Evolutionary conservation across 805 yeast species (phyloP).

Genomic region (Danielia reshetovae): DNA sequence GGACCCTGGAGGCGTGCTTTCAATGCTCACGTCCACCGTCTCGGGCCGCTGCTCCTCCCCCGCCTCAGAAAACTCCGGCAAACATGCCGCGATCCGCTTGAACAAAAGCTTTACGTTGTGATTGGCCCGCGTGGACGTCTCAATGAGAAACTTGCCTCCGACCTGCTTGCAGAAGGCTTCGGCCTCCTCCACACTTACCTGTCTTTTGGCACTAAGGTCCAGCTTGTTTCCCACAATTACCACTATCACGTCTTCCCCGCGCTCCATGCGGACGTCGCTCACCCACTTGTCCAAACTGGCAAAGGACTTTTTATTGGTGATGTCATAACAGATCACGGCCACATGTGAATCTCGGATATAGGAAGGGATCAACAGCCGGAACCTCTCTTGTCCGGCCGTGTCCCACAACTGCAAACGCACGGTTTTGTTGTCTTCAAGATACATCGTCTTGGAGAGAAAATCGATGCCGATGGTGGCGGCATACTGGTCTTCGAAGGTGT

Average conservation of each 20-base stretch:
- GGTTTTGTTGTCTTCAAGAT: constrained; percentile 86
- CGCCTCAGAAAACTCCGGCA: constrained; percentile 64
- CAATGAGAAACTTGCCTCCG: constrained; percentile 79
- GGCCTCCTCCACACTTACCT: constrained; percentile 81
- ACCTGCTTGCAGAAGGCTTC: constrained; percentile 67
- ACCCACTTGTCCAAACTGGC: constrained; percentile 87
- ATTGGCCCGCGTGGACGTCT: constrained; percentile 93
- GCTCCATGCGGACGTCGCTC: constrained; percentile 88
- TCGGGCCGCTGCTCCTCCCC: constrained; percentile 23
- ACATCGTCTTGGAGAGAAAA: constrained; percentile 74
- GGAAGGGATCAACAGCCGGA: constrained; percentile 90
- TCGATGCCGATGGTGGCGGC: constrained; percentile 97
- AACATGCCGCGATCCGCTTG: constrained; percentile 83
- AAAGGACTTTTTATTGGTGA: constrained; percentile 81
- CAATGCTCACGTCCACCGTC: constrained; percentile 37
- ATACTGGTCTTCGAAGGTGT: constrained; percentile 93
- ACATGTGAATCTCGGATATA: constrained; percentile 95
- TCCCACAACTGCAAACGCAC: constrained; percentile 96
- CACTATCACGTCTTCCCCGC: constrained; percentile 85
- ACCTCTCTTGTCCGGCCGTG: constrained; percentile 97
- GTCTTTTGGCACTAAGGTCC: constrained; percentile 74
- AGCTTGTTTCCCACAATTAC: constrained; percentile 91
- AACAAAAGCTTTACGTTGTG: constrained; percentile 88
- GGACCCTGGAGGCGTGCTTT: constrained; percentile 15
- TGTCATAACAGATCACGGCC: constrained; percentile 95